Percentiles rank a stretch among this genome's conserved stretches.
These are phyloP conservation scores for Telopea speciosissima DNA, from an alignment of 177 flowering plant species.

Conservation along the genomic window DNA sequence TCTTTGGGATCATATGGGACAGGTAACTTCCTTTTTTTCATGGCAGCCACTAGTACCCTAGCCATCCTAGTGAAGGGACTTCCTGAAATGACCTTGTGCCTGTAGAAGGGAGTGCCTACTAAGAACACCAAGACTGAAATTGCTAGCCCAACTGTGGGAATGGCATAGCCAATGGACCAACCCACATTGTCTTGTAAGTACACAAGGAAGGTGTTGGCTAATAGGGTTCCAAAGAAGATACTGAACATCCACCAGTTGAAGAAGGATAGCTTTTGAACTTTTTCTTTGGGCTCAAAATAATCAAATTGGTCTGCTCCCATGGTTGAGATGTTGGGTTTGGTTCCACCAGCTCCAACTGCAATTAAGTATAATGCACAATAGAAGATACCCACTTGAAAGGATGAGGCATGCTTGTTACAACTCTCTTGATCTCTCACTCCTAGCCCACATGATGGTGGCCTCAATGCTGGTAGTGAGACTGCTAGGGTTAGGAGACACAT, in stretches of 20 bases:
- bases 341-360: slow-evolving; percentile 53
- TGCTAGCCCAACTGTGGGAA: slow-evolving; percentile 44
- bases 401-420: slow-evolving; percentile 27
- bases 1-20: slow-evolving; percentile 15
- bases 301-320: slow-evolving; percentile 77
- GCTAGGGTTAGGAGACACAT: slow-evolving; percentile 48
- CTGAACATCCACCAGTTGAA: slow-evolving; percentile 85
- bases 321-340: slow-evolving; percentile 65
- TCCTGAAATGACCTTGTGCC: slow-evolving; percentile 37
- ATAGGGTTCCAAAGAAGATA: slow-evolving; percentile 61
- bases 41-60: slow-evolving; percentile 16
- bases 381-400: slow-evolving; percentile 40
- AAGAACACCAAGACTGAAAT: slow-evolving; percentile 37
- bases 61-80: slow-evolving; percentile 19
- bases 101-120: slow-evolving; percentile 41
- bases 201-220: slow-evolving; percentile 47
- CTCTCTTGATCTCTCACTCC: slow-evolving; percentile 12
- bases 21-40: slow-evolving; percentile 11
- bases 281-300: slow-evolving; percentile 57
- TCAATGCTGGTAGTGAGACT: slow-evolving; percentile 38
- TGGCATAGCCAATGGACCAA: slow-evolving; percentile 50
- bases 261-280: slow-evolving; percentile 58
- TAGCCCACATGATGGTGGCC: slow-evolving; percentile 36
- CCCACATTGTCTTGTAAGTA: slow-evolving; percentile 63
- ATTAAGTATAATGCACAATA: slow-evolving; percentile 43